These are phyloP conservation scores for Cyberlindnera xylosilytica DNA, from an alignment of 805 yeast species.

Conservation along the genomic window DNA sequence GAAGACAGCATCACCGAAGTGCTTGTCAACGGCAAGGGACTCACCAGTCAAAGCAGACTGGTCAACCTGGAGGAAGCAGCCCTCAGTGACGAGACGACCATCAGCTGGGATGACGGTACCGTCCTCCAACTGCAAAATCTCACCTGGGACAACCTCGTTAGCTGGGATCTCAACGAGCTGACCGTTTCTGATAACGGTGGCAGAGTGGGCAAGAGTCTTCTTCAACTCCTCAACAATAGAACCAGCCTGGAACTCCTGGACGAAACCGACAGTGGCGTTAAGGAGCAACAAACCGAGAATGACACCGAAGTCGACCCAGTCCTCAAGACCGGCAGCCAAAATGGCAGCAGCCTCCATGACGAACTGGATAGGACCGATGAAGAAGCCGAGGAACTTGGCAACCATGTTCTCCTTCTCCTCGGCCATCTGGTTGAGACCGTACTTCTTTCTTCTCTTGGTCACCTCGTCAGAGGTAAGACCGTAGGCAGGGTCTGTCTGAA, in stretches of 20 bases:
- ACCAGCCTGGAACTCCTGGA: slow-evolving; percentile 98
- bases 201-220: slow-evolving; percentile 90
- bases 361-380: slow-evolving; percentile 94
- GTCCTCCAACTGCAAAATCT: slow-evolving; percentile 86
- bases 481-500: slow-evolving; percentile 73
- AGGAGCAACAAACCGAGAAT: slow-evolving; percentile 81
- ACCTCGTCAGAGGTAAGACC: slow-evolving; percentile 84
- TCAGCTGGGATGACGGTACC: slow-evolving; percentile 93
- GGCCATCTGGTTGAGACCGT: slow-evolving; percentile 86
- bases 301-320: slow-evolving; percentile 99
- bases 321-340: slow-evolving; percentile 93
- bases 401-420: slow-evolving; percentile 81
- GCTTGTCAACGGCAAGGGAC: slow-evolving; percentile 93
- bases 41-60: slow-evolving; percentile 98
- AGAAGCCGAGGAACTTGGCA: slow-evolving; percentile 80
- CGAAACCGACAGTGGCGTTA: slow-evolving; percentile 93
- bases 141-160: slow-evolving; percentile 92
- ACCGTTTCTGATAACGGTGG: slow-evolving; percentile 83
- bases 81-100: slow-evolving; percentile 86
- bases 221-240: slow-evolving; percentile 95
- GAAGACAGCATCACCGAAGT: slow-evolving; percentile 80
- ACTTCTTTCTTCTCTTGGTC: slow-evolving; percentile 80
- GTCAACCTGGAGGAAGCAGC: slow-evolving; percentile 84
- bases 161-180: slow-evolving; percentile 70
- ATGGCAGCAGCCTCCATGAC: slow-evolving; percentile 97